Base-by-base conservation (phyloP, 2,329 filamentous ascomycete genomes). In the Cytospora paraplurivora region DNA sequence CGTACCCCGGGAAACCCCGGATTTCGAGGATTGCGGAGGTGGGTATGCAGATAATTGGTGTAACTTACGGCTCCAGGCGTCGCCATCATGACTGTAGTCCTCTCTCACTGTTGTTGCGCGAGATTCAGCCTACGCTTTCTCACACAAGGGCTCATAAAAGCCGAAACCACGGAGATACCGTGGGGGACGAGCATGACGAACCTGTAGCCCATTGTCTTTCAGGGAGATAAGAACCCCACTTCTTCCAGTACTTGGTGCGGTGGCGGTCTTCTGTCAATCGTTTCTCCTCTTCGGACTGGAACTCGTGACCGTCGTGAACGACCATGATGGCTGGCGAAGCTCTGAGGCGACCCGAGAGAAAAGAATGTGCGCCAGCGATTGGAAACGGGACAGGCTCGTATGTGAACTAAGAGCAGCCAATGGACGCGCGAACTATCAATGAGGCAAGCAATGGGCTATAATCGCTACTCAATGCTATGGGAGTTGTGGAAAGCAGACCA, bases 131-230 rank as follows among this genome's bases (percentile, higher is more conserved):
- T 37, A 4, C 19, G n/a, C n/a, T 62, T 21, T 55, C 27, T 27
- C 15, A 19, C 17, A 8, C 17, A 5, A 8, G n/a, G 8, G 21
- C 54, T 47, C 53, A 37, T 33, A 51, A 21, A 27, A 27, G 15
- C 21, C 34, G n/a, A 15, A 34, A 19, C 21, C 33, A 51, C 32
- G 32, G 27, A 32, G 27, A 10, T 10, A 17, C 53, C 32, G 33
- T 37, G 49, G 68, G 72, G 37, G 35, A 49, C 59, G 51, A 33
- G 44, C 56, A 64, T 65, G 63, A 72, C 85, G 74, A 79, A 90
- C 91, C 93, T 69, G 93, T 97, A 63, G 93, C 93, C 94, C 94
- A 97, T 81, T 97, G 93, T 73, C 93, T 84, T 81, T 98, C 94
- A 62, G 93, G 88, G 71, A 96, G 89, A 73, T 97, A 98, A 32